Conservation (phyloP, 2,329 filamentous ascomycete species). For the Furcasterigmium furcatum region DNA sequence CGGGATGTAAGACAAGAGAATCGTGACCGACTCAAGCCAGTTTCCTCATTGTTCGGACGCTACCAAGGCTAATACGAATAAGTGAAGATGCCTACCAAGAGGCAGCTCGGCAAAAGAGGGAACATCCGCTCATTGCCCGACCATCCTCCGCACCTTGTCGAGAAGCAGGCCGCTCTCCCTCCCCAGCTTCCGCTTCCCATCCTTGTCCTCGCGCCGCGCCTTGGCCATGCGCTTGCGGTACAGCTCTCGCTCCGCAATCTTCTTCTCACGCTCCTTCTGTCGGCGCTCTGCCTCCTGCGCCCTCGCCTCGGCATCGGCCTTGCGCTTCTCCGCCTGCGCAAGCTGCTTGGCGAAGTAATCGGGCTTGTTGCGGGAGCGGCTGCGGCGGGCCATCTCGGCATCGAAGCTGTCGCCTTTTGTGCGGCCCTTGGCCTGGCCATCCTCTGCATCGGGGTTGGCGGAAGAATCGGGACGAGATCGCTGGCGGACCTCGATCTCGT, state of each 20-base stretch:
- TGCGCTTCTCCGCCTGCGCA: constrained; percentile 39
- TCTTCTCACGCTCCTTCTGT: constrained; percentile 62
- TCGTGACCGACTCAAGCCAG: too few relatives aligned
- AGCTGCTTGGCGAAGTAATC: constrained; percentile 66
- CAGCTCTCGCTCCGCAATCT: constrained; percentile 61
- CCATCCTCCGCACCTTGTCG: constrained; percentile 72
- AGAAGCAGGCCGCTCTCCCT: constrained; percentile 76
- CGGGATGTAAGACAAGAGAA: too few relatives aligned
- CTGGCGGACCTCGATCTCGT: constrained; percentile 9
- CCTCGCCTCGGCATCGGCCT: constrained; percentile 37
- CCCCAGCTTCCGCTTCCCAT: constrained; percentile 77
- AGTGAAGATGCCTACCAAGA: too few relatives aligned
- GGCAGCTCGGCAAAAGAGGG: too few relatives aligned
- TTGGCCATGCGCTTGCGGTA: constrained; percentile 68
- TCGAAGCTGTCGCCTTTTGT: constrained; percentile 12
- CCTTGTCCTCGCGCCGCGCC: constrained; percentile 62
- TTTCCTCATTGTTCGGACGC: too few relatives aligned
- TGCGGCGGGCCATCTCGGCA: constrained; percentile 11
- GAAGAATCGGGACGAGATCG: constrained; percentile 2
- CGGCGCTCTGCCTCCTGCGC: constrained; percentile 38
- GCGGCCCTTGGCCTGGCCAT: constrained; percentile 13
- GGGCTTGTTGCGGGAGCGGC: constrained; percentile 29
- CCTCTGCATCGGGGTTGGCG: constrained; percentile 1
- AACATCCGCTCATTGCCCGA: constrained; percentile 42
- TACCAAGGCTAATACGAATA: too few relatives aligned